Base-by-base conservation (phyloP, 2,329 filamentous ascomycete genomes). In the Colletotrichum salicis region DNA sequence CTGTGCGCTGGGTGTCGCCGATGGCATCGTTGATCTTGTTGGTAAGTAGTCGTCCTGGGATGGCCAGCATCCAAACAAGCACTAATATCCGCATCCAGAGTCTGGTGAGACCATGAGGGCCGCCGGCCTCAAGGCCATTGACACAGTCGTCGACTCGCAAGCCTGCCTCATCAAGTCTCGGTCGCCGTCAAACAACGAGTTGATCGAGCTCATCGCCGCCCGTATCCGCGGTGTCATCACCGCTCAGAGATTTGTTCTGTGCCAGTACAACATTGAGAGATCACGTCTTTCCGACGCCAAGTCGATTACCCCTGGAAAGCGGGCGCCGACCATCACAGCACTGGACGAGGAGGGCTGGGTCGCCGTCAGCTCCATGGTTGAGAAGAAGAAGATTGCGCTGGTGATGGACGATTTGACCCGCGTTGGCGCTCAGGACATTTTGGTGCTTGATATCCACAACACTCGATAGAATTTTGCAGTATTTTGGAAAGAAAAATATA, bases 31-130 rank as follows among this genome's bases (percentile, higher is more conserved):
- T 58, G 96, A 99, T 84, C 91, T 99, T 70, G 96, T 99, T 79
- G 95, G 94, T 96, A 83, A 80, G 93, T 89, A 80, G 93, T 89
- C 58, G 45, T 58, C 12, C 13, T 31, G 2, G 27, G n/a, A 57
- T 11, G 29, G 10, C 27, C 7, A 29, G 11, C 22, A 4, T 29
- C 37, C 10, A 19, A 15, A 29, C 19, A 24, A 51, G 31, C 7
- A n/a, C 59, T 67, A 35, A 69, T 61, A 24, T 72, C 45, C 15
- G 2, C 31, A 22, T 11, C 24, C 1, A 96, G 96, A 99, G 86
- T 98, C 96, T 24, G 96, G 96, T 68, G 96, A 98, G 84, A 99
- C 96, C 0, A 99, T 99, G 96, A 93, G 94, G 79, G 96, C 96
- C 24, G 96, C 96, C 55, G 96, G 96, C 29, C 88, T 99, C 62